Evolutionary conservation across 305 asterid genomes (phyloP), one percentile per base, ranked within the genome.

Genomic region (Plantago lanceolata): DNA sequence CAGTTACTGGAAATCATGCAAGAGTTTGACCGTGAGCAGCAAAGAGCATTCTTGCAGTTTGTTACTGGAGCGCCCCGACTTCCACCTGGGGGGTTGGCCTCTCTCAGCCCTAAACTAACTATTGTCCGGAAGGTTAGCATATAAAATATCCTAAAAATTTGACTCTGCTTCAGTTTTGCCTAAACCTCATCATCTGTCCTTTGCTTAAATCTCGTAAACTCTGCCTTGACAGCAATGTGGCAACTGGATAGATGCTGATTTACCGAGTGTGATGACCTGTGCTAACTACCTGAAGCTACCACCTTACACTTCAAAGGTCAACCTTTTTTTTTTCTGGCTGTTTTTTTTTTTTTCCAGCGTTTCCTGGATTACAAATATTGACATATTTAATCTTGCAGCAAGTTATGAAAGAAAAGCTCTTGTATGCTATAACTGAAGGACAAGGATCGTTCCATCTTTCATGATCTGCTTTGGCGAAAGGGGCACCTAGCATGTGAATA

Each of bases 201-300:
- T 56, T n/a, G 11, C 2, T 6, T 24, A 13, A 8, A 18, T 7
- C 11, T 6, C 6, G 0, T 28, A 31, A 19, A 59, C 56, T 57
- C 58, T 58, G 53, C 6, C 70, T 11, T 61, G 37, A 68, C 96
- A 88, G 98, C 89, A 78, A 74, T 87, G 95, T 72, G 79, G 85
- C 76, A 67, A 50, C 67, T 76, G 70, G 59, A 75, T 69, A 4
- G 97, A 94, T 40, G 86, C 69, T 2, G 97, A 94, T 78, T 81
- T 90, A 70, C 99, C 99, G 0, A 94, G 99, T 31, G 99, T 94
- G 69, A 94, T 94, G 99, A 94, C 97, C 33, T 94, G 99, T 53
- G 95, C 96, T 48, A 94, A 94, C 68, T 94, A 94, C 65, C 75
- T 94, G 75, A 94, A 94, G 85, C 90, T 94, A 64, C 99, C 99